These are phyloP conservation scores for Asterella californica DNA, from an alignment of 225 moss, liverwort and hornwort species.

Conservation along the genomic window DNA sequence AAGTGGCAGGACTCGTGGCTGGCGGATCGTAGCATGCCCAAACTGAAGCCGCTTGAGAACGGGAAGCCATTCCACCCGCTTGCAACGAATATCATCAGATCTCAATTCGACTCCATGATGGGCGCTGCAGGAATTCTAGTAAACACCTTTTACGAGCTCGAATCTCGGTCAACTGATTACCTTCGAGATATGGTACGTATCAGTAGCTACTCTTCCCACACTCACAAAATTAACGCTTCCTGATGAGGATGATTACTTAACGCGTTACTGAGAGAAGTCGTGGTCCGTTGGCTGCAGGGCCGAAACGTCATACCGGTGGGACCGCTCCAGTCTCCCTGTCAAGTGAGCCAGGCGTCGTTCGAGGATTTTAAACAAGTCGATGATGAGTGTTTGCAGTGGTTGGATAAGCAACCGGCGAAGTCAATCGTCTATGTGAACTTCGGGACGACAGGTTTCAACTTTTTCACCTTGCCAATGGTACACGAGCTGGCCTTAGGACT, in stretches of 20 bases:
- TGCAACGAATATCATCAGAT: too few relatives aligned
- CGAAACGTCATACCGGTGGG: neutral
- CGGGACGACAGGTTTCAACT: constrained; percentile 22
- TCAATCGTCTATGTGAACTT: constrained; percentile 13
- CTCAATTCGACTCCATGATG: neutral
- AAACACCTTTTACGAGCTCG: neutral
- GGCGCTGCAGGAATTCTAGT: neutral
- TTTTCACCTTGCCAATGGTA: neutral
- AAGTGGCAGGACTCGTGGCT: too few relatives aligned
- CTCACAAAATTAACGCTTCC: too few relatives aligned
- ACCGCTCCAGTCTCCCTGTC: neutral
- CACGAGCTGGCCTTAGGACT: too few relatives aligned
- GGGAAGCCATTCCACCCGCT: too few relatives aligned
- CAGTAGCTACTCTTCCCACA: too few relatives aligned
- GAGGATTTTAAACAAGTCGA: neutral
- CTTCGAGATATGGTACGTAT: neutral
- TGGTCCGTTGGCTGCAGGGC: too few relatives aligned
- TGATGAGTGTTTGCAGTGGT: constrained; percentile 15
- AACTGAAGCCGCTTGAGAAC: too few relatives aligned
- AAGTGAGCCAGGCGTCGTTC: neutral
- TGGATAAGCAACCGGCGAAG: constrained; percentile 17
- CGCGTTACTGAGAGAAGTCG: too few relatives aligned
- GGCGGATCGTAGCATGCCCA: too few relatives aligned
- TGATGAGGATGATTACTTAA: too few relatives aligned
- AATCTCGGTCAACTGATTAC: neutral